Evolutionary conservation across 2,329 filamentous ascomycete genomes (phyloP), one percentile per base, ranked within the genome.

Genomic region (Mollisiaceae sp.): DNA sequence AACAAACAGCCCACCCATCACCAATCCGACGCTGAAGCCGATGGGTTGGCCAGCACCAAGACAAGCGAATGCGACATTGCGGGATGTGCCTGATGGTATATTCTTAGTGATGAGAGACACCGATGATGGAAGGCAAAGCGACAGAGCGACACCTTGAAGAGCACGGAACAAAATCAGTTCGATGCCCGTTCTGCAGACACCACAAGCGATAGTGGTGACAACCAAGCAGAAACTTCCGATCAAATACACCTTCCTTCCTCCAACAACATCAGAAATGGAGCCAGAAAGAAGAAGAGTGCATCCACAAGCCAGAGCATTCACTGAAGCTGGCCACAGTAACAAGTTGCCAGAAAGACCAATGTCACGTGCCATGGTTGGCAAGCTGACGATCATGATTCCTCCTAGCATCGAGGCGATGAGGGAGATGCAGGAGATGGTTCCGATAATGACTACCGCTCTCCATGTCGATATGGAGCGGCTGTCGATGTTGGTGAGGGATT

Each of bases 41-140:
- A 86, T 69, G 0, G 83, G 82, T 64, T 84, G 82, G 1, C 80
- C 80, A 12, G 79, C 77, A 1, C 85, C 83, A 69, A 85, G 76
- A 12, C 78, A 79, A 0, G 83, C 80, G 68, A 86, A 85, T 0
- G 79, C 83, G 11, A 85, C 75, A 66, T 86, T 86, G 3, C 84
- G 77, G 27, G 77, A 72, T 66, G 78, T 79, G 1, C 82, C 83
- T n/a, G 76, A 72, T 0, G 81, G 79, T 35, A 84, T 79, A 1
- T 78, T 79, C 39, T 75, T 78, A 0, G 82, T 82, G 64, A 86
- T 80, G 57, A 85, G 79, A 56, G 78, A 79, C 0, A 86, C 80
- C 0, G 82, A 80, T 0, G 80, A 80, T 0, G 84, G 83, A 11
- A 85, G 73, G 68, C 80, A 81, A 62, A 84, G 78, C 0, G 82